These are phyloP conservation scores for Pestalotiopsis fici DNA, from an alignment of 2,329 filamentous ascomycete genomes.

Conservation along the genomic window DNA sequence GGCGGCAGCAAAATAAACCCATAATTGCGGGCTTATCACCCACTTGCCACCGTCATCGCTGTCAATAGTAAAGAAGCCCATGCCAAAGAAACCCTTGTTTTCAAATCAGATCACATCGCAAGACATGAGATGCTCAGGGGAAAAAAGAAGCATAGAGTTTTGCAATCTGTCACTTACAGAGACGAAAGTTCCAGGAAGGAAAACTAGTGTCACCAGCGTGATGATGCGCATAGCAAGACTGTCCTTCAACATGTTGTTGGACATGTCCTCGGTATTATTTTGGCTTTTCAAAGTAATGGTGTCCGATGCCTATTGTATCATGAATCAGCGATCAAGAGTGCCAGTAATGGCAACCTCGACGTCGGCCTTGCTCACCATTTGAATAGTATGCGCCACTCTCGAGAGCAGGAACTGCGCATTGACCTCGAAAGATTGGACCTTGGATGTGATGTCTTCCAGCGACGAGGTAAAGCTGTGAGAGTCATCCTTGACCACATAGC, in stretches of 20 bases:
- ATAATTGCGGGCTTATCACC: not conserved
- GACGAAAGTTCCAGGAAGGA: not conserved
- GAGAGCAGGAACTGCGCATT: not conserved
- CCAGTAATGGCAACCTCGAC: no score
- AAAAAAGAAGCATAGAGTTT: not conserved
- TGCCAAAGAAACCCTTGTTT: not conserved
- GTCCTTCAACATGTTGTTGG: not conserved
- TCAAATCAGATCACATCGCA: not conserved
- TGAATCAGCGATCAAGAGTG: no score
- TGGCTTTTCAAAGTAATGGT: not conserved
- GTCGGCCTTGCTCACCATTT: not conserved
- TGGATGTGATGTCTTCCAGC: not conserved
- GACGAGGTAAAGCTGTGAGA: not conserved
- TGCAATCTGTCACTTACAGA: not conserved
- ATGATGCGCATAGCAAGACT: not conserved
- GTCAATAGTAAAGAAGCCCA: conserved; percentile 1
- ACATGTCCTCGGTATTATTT: not conserved
- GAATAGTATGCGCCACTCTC: not conserved
- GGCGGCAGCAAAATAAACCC: not conserved
- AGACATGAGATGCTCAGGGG: not conserved
- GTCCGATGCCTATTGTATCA: not conserved
- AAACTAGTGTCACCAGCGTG: not conserved
- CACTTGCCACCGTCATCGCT: not conserved
- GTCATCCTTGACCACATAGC: not conserved
- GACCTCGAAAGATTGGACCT: not conserved